A percentile compares a stretch with the other conserved stretches of the same genome.
These are phyloP conservation scores for Linnemannia hyalina DNA, from an alignment of 192 early-diverging fungal genomes.

Conservation along the genomic window DNA sequence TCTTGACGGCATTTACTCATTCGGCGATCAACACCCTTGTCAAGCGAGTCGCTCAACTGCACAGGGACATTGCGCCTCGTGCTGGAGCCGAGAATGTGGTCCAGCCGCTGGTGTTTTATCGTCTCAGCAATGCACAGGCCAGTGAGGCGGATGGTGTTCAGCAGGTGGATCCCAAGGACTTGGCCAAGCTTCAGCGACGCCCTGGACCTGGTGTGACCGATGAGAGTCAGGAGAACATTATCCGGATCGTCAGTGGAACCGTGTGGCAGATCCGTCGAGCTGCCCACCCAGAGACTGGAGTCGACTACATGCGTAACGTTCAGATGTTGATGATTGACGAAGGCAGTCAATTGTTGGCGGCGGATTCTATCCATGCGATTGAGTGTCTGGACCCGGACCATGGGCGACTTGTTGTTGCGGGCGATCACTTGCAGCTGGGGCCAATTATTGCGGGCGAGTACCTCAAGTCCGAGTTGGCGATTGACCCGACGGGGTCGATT, in stretches of 20 bases:
- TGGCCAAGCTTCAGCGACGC: conserved; percentile 52
- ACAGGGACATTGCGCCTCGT: conserved; percentile 20
- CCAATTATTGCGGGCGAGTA: conserved; percentile 62
- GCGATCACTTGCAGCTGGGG: conserved; percentile 69
- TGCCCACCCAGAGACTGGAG: conserved; percentile 15
- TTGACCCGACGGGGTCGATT: conserved; percentile 63
- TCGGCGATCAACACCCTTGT: conserved; percentile 61
- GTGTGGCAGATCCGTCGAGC: conserved; percentile 39
- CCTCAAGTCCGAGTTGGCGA: conserved; percentile 43
- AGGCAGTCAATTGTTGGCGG: conserved; percentile 58
- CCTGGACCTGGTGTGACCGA: neutral
- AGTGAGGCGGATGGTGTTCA: conserved; percentile 4
- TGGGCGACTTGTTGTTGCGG: conserved; percentile 64
- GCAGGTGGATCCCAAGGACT: conserved; percentile 14
- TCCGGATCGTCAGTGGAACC: conserved; percentile 38
- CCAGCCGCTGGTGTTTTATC: conserved; percentile 24
- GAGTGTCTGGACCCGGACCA: conserved; percentile 50
- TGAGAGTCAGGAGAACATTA: conserved; percentile 9
- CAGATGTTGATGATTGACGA: conserved; percentile 57
- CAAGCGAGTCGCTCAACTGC: conserved; percentile 44
- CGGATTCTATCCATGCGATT: conserved; percentile 59
- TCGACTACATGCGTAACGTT: conserved; percentile 38
- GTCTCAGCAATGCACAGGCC: conserved; percentile 27
- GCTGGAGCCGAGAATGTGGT: conserved; percentile 30
- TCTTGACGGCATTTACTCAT: conserved; percentile 64